Evolutionary conservation across 1,284 basidiomycete species (phyloP), one percentile per base, ranked within the genome.

Genomic region (Trametes sp.): DNA sequence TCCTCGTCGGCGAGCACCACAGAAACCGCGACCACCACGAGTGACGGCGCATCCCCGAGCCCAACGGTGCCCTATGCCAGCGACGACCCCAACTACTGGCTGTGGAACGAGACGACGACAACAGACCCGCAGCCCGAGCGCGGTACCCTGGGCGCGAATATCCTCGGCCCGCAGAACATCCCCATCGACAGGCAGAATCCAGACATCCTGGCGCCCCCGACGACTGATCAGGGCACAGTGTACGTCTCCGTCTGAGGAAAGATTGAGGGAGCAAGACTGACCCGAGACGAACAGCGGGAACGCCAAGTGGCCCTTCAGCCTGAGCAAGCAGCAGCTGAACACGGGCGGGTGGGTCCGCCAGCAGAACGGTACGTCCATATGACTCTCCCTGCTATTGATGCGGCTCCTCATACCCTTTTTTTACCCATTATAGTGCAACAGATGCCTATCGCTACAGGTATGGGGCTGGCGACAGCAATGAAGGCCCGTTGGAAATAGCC

Each of bases 271-370:
- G 13, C 36, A 11, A 24, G 11, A 26, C 44, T 14, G 44, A 26
- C 11, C 4, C 21, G 23, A 2, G 16, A n/a, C 16, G n/a, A 36
- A 45, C 61, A 86, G 85, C 16, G 62, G 71, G 6, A 87, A 87
- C 66, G 83, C 85, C 21, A 90, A 89, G 72, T 90, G 89, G 89
- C 83, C 88, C 0, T 88, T 89, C 73, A 77, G 79, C 63, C 74
- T 90, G 59, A 88, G 86, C 58, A 85, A 87, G 73, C 89, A 87
- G 66, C 84, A 87, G 42, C 73, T 91, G 14, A 84, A 87, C 63
- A 83, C 83, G 0, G 89, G 89, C 41, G 89, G 89, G 1, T 91
- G 89, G 89, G 86, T 87, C 35, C 81, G 88, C 57, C 82, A 88
- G 65, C 81, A 90, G 72, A 89, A 88, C 64, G 70, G 87, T 85